phyloP scores from a whole-genome alignment of 257 asterid species.

The Solanum tarijense region DNA sequence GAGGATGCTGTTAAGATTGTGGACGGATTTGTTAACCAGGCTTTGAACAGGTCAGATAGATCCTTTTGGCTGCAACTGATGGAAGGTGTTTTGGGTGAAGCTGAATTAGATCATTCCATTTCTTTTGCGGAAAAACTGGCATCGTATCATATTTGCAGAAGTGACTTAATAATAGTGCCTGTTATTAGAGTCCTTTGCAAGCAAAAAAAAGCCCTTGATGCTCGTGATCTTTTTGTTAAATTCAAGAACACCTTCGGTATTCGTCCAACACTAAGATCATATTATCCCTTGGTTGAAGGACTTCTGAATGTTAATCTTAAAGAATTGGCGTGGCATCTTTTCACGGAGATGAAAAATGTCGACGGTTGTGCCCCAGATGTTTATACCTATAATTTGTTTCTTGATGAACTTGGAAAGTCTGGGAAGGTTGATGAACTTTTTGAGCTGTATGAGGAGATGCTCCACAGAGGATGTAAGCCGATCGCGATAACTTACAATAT shows the following conservation, averaged over 20 bases:
- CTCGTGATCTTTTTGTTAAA: slow-evolving; percentile 41
- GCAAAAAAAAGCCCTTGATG: slow-evolving; percentile 68
- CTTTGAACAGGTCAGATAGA: slow-evolving; percentile 12
- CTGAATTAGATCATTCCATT: slow-evolving; percentile 40
- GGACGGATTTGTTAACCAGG: slow-evolving; percentile 28
- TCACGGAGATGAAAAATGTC: slow-evolving; percentile 54
- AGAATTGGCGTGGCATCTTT: slow-evolving; percentile 61
- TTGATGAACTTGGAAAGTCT: slow-evolving; percentile 72
- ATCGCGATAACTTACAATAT: slow-evolving; percentile 65
- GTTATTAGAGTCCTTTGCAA: slow-evolving; percentile 46
- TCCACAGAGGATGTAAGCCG: slow-evolving; percentile 54
- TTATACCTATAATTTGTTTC: slow-evolving; percentile 67
- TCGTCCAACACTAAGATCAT: slow-evolving; percentile 40
- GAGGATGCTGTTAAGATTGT: slow-evolving; percentile 58
- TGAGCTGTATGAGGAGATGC: slow-evolving; percentile 67
- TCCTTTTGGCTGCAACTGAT: slow-evolving; percentile 66
- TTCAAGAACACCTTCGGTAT: slow-evolving; percentile 38
- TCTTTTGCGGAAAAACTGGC: slow-evolving; percentile 52
- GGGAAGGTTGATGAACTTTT: slow-evolving; percentile 58
- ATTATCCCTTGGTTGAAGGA: slow-evolving; percentile 56
- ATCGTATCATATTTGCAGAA: slow-evolving; percentile 52
- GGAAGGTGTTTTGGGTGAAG: slow-evolving; percentile 55
- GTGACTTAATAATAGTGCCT: slow-evolving; percentile 57
- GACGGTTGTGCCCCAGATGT: slow-evolving; percentile 59
- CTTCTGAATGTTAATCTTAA: slow-evolving; percentile 58